A percentile compares a stretch with the other conserved stretches of the same genome.
Conservation (phyloP, 2,329 filamentous ascomycete species). For the Tothia fuscella region DNA sequence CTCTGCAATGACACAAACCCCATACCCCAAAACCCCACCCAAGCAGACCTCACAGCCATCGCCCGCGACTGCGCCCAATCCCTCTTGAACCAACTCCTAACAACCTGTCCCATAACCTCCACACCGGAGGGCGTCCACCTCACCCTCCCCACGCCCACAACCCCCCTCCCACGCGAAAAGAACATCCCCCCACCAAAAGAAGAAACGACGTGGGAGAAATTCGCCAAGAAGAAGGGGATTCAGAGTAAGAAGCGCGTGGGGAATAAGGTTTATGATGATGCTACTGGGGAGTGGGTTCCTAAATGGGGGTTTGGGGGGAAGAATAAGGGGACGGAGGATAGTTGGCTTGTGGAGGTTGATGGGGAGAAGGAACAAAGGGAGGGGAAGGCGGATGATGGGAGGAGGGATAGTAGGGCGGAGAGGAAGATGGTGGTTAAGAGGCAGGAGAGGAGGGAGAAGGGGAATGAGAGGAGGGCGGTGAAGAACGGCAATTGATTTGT, state of each 20-base stretch:
- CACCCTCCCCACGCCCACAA: slow-evolving; percentile 58
- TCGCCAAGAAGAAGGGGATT: slow-evolving; percentile 95
- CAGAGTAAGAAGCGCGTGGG: slow-evolving; percentile 73
- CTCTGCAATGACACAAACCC: slow-evolving; percentile 82
- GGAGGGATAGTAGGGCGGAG: slow-evolving; percentile 49
- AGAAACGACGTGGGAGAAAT: slow-evolving; percentile 89
- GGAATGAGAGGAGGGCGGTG: slow-evolving; percentile 54
- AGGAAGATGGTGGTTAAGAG: slow-evolving; percentile 36
- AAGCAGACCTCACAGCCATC: slow-evolving; percentile 56
- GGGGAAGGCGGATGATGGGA: slow-evolving; percentile 45
- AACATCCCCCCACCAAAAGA: slow-evolving; percentile 70
- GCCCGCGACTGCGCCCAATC: slow-evolving; percentile 86
- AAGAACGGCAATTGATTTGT: slow-evolving; percentile 35
- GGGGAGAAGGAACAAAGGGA: slow-evolving; percentile 54
- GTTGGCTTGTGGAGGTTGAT: slow-evolving; percentile 91
- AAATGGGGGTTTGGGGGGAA: slow-evolving; percentile 92
- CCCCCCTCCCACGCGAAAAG: slow-evolving; percentile 77
- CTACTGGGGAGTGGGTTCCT: slow-evolving; percentile 74
- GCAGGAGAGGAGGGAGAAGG: slow-evolving; percentile 31
- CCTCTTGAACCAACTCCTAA: slow-evolving; percentile 88
- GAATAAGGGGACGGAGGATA: slow-evolving; percentile 70
- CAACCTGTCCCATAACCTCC: slow-evolving; percentile 67
- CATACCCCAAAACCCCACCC: slow-evolving; percentile 46
- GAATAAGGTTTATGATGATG: slow-evolving; percentile 76
- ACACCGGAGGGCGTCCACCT: slow-evolving; percentile 62